These are phyloP conservation scores for Sporisorium exsertum DNA, from an alignment of 1,284 basidiomycete species.

Conservation along the genomic window DNA sequence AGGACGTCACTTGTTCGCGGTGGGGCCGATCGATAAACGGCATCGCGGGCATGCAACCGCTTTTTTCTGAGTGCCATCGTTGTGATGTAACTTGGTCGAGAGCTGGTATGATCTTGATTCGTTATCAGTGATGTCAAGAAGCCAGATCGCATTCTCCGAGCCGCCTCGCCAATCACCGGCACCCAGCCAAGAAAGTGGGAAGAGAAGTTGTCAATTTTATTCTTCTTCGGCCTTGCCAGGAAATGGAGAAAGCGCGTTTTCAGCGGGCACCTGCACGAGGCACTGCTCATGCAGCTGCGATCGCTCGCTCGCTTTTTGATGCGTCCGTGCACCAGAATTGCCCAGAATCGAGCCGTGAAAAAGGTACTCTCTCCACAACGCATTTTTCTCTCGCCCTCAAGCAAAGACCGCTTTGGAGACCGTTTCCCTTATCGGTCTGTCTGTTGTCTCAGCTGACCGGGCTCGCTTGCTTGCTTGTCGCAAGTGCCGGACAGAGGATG, in stretches of 20 bases:
- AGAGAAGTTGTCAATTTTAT: background rate
- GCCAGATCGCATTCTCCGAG: slow-evolving; percentile 18
- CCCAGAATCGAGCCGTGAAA: background rate
- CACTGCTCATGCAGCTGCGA: slow-evolving; percentile 11
- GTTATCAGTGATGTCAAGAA: slow-evolving; percentile 4
- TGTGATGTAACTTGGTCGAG: background rate
- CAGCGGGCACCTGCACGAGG: slow-evolving; percentile 9
- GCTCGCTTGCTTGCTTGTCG: background rate
- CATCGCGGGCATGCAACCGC: background rate
- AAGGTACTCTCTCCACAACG: background rate
- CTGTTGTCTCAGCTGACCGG: background rate
- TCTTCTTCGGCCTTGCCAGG: slow-evolving; percentile 21
- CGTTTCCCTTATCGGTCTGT: slow-evolving; percentile 1
- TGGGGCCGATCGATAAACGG: slow-evolving; percentile 34
- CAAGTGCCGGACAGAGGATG: background rate
- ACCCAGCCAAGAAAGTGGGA: slow-evolving; percentile 4
- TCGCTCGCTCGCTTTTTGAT: slow-evolving; percentile 1
- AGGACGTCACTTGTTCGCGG: slow-evolving; percentile 10
- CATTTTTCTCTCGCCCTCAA: background rate
- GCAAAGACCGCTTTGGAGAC: background rate
- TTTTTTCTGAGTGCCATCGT: background rate
- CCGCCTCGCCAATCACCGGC: slow-evolving; percentile 8
- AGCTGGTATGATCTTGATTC: background rate
- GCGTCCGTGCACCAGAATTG: slow-evolving; percentile 35
- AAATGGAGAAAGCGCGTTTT: slow-evolving; percentile 35